Evolutionary conservation across 306 rosid species (phyloP).

Genomic region (Acacia confusa): DNA sequence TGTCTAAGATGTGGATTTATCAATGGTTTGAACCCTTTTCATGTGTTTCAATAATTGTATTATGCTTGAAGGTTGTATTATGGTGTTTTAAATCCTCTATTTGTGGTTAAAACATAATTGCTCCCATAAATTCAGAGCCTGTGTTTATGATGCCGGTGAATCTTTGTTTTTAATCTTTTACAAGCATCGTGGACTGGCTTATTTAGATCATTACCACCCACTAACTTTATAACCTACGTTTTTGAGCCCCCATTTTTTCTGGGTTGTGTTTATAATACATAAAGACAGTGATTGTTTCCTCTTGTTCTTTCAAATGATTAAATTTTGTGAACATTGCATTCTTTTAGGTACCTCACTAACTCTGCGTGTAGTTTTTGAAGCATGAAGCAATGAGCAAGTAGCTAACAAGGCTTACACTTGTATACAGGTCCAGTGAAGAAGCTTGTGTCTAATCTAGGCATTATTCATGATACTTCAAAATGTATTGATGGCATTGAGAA

Average conservation of each 20-base stretch:
- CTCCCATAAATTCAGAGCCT: conserved; percentile 21
- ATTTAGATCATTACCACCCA: not conserved
- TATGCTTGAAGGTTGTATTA: conserved; percentile 22
- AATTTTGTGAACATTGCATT: not conserved
- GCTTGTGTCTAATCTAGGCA: conserved; percentile 40
- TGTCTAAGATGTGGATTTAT: conserved; percentile 72
- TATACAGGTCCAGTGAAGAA: conserved; percentile 72
- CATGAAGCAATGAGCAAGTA: conserved; percentile 5
- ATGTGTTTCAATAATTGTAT: conserved; percentile 10
- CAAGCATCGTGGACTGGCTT: not conserved
- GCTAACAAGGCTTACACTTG: conserved; percentile 12
- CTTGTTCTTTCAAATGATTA: not conserved
- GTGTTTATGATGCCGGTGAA: not conserved
- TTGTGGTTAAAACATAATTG: conserved; percentile 2
- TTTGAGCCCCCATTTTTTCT: not conserved
- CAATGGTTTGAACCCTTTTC: conserved; percentile 60
- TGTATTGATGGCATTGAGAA: conserved; percentile 47
- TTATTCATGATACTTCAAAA: conserved; percentile 63
- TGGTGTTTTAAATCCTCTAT: conserved; percentile 20
- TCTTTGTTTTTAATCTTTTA: not conserved
- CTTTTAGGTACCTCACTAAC: not conserved
- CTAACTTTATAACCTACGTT: not conserved
- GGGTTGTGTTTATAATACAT: not conserved
- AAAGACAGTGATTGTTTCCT: not conserved
- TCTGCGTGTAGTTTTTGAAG: not conserved